Conservation (phyloP, 495 filamentous ascomycete species). For the Penicillium bovifimosum region DNA sequence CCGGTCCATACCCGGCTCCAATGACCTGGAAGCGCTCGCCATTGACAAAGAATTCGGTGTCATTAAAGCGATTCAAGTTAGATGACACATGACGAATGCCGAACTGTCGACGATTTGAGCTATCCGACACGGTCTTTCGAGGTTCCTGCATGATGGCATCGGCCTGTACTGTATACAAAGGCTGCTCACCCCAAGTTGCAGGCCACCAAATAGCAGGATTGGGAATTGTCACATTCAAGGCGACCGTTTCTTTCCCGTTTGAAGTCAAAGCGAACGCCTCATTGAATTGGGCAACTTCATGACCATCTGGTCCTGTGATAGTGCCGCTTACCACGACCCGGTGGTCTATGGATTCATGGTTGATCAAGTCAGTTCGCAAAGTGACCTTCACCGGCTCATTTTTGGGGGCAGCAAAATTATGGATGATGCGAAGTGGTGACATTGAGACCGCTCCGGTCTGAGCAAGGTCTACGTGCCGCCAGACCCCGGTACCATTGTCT, state of each 20-base stretch:
- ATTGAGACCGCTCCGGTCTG: conserved; percentile 51
- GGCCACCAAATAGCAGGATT: conserved; percentile 74
- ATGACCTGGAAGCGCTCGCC: conserved; percentile 52
- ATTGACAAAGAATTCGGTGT: conserved; percentile 53
- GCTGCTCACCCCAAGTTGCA: conserved; percentile 66
- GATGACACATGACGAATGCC: conserved; percentile 54
- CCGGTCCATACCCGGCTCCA: conserved; percentile 54
- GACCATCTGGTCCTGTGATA: conserved; percentile 24
- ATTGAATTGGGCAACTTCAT: conserved; percentile 15
- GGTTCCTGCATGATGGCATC: conserved; percentile 27
- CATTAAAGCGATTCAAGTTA: conserved; percentile 46
- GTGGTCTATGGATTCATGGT: conserved; percentile 37
- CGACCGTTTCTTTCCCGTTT: conserved; percentile 33
- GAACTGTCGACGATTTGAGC: conserved; percentile 30
- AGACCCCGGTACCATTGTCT: conserved; percentile 56
- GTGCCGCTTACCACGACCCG: conserved; percentile 33
- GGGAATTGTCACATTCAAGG: conserved; percentile 33
- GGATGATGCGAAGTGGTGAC: conserved; percentile 44
- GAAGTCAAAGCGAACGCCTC: conserved; percentile 34
- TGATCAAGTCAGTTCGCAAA: conserved; percentile 44
- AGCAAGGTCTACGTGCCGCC: conserved; percentile 55
- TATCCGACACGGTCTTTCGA: conserved; percentile 38
- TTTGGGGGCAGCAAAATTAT: conserved; percentile 31
- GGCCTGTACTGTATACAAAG: conserved; percentile 55
- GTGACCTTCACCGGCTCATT: conserved; percentile 32